These are phyloP conservation scores for Podospora comata DNA, from an alignment of 495 filamentous ascomycete genomes.

Conservation along the genomic window DNA sequence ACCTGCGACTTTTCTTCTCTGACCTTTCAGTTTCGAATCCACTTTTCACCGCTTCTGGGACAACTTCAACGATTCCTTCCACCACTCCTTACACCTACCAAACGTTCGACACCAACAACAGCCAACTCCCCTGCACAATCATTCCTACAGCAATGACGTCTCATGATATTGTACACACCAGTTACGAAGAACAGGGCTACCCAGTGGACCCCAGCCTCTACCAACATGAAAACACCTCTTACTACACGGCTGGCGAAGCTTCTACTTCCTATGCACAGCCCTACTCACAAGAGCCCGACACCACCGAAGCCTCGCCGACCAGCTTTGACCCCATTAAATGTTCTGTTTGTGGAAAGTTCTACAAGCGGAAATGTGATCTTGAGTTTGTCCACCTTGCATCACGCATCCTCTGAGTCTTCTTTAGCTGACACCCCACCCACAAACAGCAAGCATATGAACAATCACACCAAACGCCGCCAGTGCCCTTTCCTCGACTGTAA, in stretches of 20 bases:
- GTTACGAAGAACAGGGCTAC: background rate
- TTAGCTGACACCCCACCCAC: background rate
- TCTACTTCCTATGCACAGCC: background rate
- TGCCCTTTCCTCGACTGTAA: slow-evolving; percentile 7
- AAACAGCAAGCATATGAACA: slow-evolving; percentile 24
- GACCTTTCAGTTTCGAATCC: background rate
- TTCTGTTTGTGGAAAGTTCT: background rate
- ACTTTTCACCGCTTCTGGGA: background rate
- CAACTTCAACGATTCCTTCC: background rate
- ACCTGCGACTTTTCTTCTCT: background rate
- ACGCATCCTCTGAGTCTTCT: background rate
- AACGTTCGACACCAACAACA: background rate
- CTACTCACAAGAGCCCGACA: background rate
- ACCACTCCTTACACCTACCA: background rate
- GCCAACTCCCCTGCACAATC: background rate
- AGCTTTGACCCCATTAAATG: background rate
- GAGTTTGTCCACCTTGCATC: slow-evolving; percentile 5
- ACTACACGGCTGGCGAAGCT: background rate
- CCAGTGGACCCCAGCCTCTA: background rate
- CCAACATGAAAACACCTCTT: background rate
- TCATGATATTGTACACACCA: background rate
- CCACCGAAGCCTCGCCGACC: background rate
- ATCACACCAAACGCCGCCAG: slow-evolving; percentile 29
- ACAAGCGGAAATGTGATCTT: slow-evolving; percentile 7
- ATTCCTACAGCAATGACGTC: background rate